A percentile compares a stretch with the other conserved stretches of the same genome.
These are phyloP conservation scores for Gymnopus androsaceus DNA, from an alignment of 1,284 basidiomycete genomes.

Conservation along the genomic window DNA sequence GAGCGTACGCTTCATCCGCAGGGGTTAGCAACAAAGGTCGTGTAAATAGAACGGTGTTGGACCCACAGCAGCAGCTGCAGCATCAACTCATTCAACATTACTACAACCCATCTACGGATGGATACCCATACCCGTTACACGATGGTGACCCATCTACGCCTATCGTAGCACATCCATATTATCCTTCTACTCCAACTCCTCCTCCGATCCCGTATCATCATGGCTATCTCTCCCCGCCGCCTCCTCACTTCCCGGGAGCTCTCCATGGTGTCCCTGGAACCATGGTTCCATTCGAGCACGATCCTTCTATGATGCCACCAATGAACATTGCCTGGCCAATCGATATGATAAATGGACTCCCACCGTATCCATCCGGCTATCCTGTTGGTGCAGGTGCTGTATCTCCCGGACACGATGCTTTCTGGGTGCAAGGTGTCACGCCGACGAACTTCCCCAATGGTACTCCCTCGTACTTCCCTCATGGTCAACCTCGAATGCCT, in stretches of 20 bases:
- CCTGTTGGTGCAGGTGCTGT: not conserved
- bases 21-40: not conserved
- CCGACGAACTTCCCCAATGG: not conserved
- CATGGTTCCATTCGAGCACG: slow-evolving; percentile 23
- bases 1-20: not conserved
- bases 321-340: slow-evolving; percentile 23
- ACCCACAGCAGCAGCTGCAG: not conserved
- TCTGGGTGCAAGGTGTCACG: slow-evolving; percentile 8
- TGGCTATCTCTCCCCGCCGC: slow-evolving; percentile 13
- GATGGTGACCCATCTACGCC: slow-evolving; percentile 6
- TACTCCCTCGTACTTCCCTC: not conserved
- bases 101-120: slow-evolving; percentile 16
- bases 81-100: slow-evolving; percentile 1
- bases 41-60: not conserved
- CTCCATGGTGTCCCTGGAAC: slow-evolving; percentile 15
- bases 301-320: slow-evolving; percentile 19
- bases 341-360: slow-evolving; percentile 28
- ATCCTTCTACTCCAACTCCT: slow-evolving; percentile 27
- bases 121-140: slow-evolving; percentile 35
- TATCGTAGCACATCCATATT: slow-evolving; percentile 23
- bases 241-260: slow-evolving; percentile 8
- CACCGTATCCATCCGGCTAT: slow-evolving; percentile 16
- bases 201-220: slow-evolving; percentile 24
- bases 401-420: slow-evolving; percentile 14
- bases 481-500: not conserved